Evolutionary conservation across 305 asterid species (phyloP).

Genomic region (Fraxinus sp.): DNA sequence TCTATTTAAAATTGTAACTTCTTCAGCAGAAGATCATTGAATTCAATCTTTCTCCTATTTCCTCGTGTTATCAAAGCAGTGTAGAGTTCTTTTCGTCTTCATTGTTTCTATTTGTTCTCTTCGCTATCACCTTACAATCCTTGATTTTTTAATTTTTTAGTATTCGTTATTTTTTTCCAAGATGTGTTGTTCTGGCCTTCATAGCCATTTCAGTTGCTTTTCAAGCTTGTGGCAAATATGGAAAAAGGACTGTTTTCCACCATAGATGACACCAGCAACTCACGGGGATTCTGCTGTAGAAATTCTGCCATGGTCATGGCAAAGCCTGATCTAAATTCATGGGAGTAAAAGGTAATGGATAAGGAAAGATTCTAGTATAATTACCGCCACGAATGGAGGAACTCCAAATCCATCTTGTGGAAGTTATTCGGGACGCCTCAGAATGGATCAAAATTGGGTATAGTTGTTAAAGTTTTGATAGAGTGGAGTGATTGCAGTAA

Average conservation of each 20-base stretch:
- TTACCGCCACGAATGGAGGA: neutral
- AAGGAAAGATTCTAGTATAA: neutral
- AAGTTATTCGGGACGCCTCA: neutral
- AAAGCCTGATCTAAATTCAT: neutral
- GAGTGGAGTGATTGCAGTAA: neutral
- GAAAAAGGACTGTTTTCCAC: neutral
- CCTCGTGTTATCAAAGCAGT: neutral
- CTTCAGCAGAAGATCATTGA: neutral
- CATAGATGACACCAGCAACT: neutral
- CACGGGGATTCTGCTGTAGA: neutral
- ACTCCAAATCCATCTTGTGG: neutral
- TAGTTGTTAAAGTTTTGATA: neutral
- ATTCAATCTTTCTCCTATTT: neutral
- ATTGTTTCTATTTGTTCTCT: neutral
- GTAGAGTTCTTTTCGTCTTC: neutral
- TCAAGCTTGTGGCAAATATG: neutral
- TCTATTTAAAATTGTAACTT: neutral
- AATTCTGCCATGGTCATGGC: neutral
- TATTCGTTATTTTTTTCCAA: neutral
- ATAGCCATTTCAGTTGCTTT: neutral
- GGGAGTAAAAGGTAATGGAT: neutral
- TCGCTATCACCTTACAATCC: neutral
- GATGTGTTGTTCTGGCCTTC: neutral
- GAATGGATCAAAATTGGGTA: neutral
- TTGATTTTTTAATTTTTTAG: neutral